Conservation (phyloP, 2,329 filamentous ascomycete species). For the Fusarium cyanostomum region DNA sequence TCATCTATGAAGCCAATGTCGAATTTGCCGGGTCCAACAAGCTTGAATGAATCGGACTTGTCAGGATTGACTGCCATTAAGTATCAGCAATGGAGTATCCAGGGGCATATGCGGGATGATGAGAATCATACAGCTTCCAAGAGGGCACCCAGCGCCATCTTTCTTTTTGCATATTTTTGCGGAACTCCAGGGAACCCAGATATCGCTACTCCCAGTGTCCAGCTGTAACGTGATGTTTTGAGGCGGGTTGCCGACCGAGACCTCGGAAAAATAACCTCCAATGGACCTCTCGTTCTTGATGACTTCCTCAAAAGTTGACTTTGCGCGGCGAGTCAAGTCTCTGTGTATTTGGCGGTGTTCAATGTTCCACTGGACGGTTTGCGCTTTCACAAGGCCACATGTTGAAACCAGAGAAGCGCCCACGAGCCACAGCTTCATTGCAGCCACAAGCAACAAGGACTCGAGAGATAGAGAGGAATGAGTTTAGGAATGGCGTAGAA, state of each 20-base stretch:
- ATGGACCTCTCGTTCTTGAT: conserved; percentile 56
- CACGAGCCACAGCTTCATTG: conserved; percentile 40
- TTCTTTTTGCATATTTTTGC: conserved; percentile 52
- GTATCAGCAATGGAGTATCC: conserved; percentile 31
- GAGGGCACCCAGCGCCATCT: conserved; percentile 47
- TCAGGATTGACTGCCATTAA: conserved; percentile 54
- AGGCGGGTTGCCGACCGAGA: conserved; percentile 65
- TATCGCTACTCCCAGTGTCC: conserved; percentile 73
- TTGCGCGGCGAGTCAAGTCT: conserved; percentile 51
- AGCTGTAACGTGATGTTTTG: conserved; percentile 68
- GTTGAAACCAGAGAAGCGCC: conserved; percentile 36
- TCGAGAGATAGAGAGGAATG: conserved; percentile 5
- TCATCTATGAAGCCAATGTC: conserved; percentile 70
- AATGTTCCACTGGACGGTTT: conserved; percentile 60
- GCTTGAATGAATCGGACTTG: conserved; percentile 57
- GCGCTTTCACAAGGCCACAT: conserved; percentile 39
- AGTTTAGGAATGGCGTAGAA: conserved; percentile 33
- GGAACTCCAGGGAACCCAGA: conserved; percentile 62
- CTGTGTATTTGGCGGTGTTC: conserved; percentile 47
- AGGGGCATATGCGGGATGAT: neutral
- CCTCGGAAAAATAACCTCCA: conserved; percentile 66
- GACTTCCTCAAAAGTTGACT: conserved; percentile 52
- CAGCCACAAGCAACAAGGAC: conserved; percentile 12
- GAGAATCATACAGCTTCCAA: conserved; percentile 58
- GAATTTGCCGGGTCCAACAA: conserved; percentile 57